A percentile compares a stretch with the other conserved stretches of the same genome.
phyloP scores from a whole-genome alignment of 1,284 basidiomycete genomes.

The Ganoderma multipileum region DNA sequence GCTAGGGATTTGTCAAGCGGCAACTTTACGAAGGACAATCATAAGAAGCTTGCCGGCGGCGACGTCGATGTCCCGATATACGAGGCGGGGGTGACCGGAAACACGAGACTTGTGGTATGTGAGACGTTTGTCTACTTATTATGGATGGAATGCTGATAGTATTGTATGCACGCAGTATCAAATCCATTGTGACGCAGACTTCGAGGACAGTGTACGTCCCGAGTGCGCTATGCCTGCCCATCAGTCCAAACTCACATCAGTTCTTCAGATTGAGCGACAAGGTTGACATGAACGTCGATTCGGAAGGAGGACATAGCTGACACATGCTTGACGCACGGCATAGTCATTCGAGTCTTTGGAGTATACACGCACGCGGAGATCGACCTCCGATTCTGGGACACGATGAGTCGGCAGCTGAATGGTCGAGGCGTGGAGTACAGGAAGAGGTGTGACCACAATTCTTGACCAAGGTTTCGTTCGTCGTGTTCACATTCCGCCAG shows the following conservation, averaged over 20 bases:
- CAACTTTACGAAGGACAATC: slow-evolving; percentile 71
- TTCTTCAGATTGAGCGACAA: slow-evolving; percentile 58
- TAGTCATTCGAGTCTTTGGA: slow-evolving; percentile 67
- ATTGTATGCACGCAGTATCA: slow-evolving; percentile 56
- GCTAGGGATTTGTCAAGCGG: slow-evolving; percentile 69
- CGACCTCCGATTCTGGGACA: slow-evolving; percentile 60
- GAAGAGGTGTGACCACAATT: slow-evolving; percentile 42
- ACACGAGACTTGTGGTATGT: slow-evolving; percentile 64
- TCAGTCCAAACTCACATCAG: no score
- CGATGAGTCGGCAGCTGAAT: slow-evolving; percentile 56
- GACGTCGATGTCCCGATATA: slow-evolving; percentile 59
- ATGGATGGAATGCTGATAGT: neutral
- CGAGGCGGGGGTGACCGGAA: slow-evolving; percentile 71
- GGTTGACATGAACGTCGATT: slow-evolving; percentile 41
- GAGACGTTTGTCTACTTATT: neutral
- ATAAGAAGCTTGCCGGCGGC: slow-evolving; percentile 61
- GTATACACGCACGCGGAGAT: slow-evolving; percentile 68
- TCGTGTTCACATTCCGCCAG: neutral
- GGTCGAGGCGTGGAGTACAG: slow-evolving; percentile 62
- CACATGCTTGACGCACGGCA: neutral
- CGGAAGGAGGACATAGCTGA: no score
- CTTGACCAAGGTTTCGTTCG: neutral
- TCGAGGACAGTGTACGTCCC: slow-evolving; percentile 51
- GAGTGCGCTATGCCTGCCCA: neutral
- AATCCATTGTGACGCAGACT: slow-evolving; percentile 62